Evolutionary conservation across 192 early-diverging fungal species (phyloP), one percentile per base, ranked within the genome.

Genomic region (Linnemannia hyalina): DNA sequence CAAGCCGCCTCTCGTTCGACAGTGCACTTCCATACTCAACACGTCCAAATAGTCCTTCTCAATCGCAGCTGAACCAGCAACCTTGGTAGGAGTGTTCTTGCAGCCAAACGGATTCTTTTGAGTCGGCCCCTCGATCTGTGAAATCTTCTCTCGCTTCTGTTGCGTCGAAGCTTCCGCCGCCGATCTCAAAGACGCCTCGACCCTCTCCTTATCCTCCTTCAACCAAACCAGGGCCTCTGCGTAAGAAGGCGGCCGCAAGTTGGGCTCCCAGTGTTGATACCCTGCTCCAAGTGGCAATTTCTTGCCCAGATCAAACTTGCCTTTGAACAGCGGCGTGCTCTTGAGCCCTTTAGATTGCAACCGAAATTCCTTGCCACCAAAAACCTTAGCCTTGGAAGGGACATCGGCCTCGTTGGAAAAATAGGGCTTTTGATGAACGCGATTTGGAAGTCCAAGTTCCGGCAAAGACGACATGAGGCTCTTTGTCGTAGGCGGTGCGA

Each of bases 21-120:
- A 91, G 82, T 94, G 92, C 4, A 96, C 75, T 78, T 97, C 96
- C 36, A 94, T 40, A 76, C 94, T 95, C 54, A 97, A 65, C 0
- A 92, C 49, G 36, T 92, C 89, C 57, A 92, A 44, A 26, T 91
- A 77, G 9, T 94, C 79, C 60, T 91, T 89, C 63, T 89, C 86
- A 8, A 82, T 77, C 7, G 85, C 83, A 29, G 83, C 73, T 8
- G 90, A 80, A 7, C 82, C 63, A 6, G 91, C 90, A 10, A 90
- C 75, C 74, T 91, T 90, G 0, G 89, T 89, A 13, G 90, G 89
- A 49, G 85, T 92, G 71, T 89, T 93, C 83, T 95, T 95, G 85
- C 93, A 93, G 4, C 93, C 93, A 88, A 92, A 93, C 8, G 84
- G 85, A 68, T 94, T 93, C 46, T 89, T 89, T 9, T 82, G 93